These are phyloP conservation scores for Boletus barrowsii DNA, from an alignment of 768 basidiomycete species.

Conservation along the genomic window DNA sequence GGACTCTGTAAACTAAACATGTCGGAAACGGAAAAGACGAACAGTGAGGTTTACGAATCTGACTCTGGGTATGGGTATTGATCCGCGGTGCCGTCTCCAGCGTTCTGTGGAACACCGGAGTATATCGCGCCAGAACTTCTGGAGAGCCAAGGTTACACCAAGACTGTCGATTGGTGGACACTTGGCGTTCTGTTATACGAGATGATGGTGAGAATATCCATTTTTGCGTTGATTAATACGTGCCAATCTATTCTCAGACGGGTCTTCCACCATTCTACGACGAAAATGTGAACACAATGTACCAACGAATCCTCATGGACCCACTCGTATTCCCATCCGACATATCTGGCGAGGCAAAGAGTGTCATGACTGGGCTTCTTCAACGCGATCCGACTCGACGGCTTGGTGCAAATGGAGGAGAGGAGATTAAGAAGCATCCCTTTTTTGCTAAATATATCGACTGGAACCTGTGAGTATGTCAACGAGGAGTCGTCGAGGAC, in stretches of 20 bases:
- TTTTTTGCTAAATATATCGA: conserved; percentile 95
- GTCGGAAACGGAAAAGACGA: conserved; percentile 96
- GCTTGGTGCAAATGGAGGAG: conserved; percentile 89
- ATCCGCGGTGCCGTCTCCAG: conserved; percentile 34
- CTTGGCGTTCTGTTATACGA: conserved; percentile 94
- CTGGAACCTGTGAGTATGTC: conserved; percentile 65
- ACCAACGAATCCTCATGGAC: conserved; percentile 91
- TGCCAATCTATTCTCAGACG: conserved; percentile 47
- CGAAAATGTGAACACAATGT: conserved; percentile 98
- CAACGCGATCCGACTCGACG: conserved; percentile 85
- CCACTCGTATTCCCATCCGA: conserved; percentile 91
- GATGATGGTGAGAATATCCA: conserved; percentile 66
- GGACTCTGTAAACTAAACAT: conserved; percentile 95
- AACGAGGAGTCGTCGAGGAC: not conserved
- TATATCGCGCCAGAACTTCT: conserved; percentile 98
- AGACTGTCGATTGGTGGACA: conserved; percentile 99
- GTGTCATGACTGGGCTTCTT: conserved; percentile 84
- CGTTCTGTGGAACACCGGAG: conserved; percentile 98
- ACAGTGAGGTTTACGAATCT: conserved; percentile 52
- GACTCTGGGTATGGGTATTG: not conserved
- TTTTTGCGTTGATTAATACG: not conserved
- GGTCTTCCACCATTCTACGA: conserved; percentile 98
- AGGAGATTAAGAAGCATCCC: conserved; percentile 93
- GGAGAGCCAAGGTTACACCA: conserved; percentile 95
- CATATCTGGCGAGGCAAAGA: conserved; percentile 82